Percentiles rank a stretch among this genome's conserved stretches.
phyloP scores from a whole-genome alignment of 2,329 filamentous ascomycete species.

The Curvularia eragrostidis region DNA sequence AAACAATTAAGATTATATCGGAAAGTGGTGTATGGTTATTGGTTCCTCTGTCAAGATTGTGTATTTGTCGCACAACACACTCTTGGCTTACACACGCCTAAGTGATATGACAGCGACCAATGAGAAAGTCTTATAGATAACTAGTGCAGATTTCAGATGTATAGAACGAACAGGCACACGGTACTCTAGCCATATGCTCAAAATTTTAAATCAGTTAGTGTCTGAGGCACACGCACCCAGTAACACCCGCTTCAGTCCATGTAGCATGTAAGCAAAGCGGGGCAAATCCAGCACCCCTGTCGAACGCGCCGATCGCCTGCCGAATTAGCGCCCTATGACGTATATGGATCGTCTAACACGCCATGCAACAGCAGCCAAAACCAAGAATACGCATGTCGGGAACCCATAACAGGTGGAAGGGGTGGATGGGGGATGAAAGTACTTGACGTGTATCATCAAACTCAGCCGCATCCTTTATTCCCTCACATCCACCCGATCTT shows the following conservation, averaged over 20 bases:
- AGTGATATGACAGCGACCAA: neutral
- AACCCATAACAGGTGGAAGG: neutral
- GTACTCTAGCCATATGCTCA: neutral
- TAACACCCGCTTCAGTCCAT: neutral
- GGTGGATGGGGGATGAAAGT: neutral
- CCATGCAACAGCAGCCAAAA: neutral
- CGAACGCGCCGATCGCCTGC: neutral
- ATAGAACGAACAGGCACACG: neutral
- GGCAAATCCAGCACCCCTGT: neutral
- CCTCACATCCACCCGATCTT: neutral
- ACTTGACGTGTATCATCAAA: neutral
- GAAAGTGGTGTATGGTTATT: neutral
- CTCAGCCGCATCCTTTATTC: neutral
- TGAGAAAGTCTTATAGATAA: neutral
- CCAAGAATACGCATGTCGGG: neutral
- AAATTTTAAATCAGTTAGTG: neutral
- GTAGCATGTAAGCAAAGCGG: conserved; percentile 2
- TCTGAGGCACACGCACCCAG: neutral
- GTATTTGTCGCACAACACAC: neutral
- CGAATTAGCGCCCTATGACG: neutral
- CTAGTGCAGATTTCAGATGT: neutral
- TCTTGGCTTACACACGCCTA: neutral
- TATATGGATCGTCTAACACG: neutral
- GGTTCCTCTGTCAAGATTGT: neutral
- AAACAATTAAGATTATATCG: neutral